Evolutionary conservation across 2,329 filamentous ascomycete species (phyloP), one percentile per base, ranked within the genome.

Genomic region (Malbranchea zuffiana): DNA sequence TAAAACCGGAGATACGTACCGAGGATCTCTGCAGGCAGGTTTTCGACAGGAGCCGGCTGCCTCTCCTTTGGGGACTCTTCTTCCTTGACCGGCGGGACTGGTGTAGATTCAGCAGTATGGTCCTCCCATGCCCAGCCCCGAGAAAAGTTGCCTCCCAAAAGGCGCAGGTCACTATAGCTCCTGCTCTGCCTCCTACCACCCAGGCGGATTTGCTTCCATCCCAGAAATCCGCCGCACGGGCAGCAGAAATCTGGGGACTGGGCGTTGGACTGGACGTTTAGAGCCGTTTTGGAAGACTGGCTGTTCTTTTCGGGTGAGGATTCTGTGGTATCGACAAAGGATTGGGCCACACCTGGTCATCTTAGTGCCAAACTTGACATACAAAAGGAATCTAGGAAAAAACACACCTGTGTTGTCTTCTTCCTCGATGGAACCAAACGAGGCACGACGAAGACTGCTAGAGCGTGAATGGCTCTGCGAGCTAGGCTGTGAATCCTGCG

Each of bases 21-120:
- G 40, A 83, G 69, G 45, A 86, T 65, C 60, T 86, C 81, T 35
- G 71, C 66, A 0, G 81, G 81, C 5, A 87, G 67, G 43, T 57
- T 72, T 63, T 86, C 82, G 26, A 87, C 61, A 17, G 69, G 65
- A 15, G 79, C 65, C 44, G 52, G 35, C 47, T 54, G 29, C 47
- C 52, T 28, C 46, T 44, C 33, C 23, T 43, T 47, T 39, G 52
- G 44, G 43, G 49, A 44, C 36, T 50, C 46, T 28, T 54, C 41
- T 11, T 48, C 43, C 35, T 49, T 48, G 32, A 44, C 40, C 19
- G 47, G 37, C 2, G 43, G 43, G 32, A 37, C 37, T 28, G 30
- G 47, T 36, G 54, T 48, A n/a, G n/a, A n/a, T n/a, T n/a, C n/a
- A 5, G 32, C 7, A n/a, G 28, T 8, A 4, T 31, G 12, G 12